phyloP scores from a whole-genome alignment of 1,139 yeast genomes.

The Yamadazyma jaroonii region DNA sequence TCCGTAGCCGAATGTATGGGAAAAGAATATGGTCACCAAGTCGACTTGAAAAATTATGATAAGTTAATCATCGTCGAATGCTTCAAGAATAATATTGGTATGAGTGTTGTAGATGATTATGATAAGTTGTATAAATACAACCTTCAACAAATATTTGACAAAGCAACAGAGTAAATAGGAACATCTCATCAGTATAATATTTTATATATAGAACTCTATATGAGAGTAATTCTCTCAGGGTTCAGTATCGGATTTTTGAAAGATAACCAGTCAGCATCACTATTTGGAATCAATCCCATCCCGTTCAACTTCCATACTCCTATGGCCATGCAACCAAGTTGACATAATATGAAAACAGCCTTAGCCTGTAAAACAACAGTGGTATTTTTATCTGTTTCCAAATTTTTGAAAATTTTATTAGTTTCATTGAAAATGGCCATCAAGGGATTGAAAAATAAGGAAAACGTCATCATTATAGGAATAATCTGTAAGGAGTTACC shows the following conservation, averaged over 20 bases:
- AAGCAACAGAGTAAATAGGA: constrained; percentile 22
- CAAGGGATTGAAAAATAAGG: constrained; percentile 76
- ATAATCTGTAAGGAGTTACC: constrained; percentile 89
- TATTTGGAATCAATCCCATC: constrained; percentile 91
- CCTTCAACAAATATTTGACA: constrained; percentile 61
- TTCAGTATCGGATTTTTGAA: constrained; percentile 53
- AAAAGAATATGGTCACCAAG: constrained; percentile 65
- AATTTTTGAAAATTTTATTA: constrained; percentile 40
- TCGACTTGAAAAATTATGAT: constrained; percentile 79
- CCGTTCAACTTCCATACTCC: constrained; percentile 83
- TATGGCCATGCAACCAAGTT: constrained; percentile 61
- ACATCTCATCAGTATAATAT: too few species aligned
- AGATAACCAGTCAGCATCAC: constrained; percentile 86
- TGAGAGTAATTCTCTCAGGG: constrained; percentile 2
- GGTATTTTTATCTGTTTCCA: constrained; percentile 32
- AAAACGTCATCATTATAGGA: constrained; percentile 86
- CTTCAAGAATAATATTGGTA: constrained; percentile 78
- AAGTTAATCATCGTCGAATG: constrained; percentile 82
- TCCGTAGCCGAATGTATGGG: constrained; percentile 74
- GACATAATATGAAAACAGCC: constrained; percentile 50
- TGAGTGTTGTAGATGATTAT: constrained; percentile 72
- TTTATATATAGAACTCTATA: not conserved
- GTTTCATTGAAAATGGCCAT: constrained; percentile 65
- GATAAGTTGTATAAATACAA: constrained; percentile 55
- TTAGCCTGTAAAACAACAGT: constrained; percentile 42